These are phyloP conservation scores for Vachellia collinsii DNA, from an alignment of 306 rosid genomes.

Conservation along the genomic window DNA sequence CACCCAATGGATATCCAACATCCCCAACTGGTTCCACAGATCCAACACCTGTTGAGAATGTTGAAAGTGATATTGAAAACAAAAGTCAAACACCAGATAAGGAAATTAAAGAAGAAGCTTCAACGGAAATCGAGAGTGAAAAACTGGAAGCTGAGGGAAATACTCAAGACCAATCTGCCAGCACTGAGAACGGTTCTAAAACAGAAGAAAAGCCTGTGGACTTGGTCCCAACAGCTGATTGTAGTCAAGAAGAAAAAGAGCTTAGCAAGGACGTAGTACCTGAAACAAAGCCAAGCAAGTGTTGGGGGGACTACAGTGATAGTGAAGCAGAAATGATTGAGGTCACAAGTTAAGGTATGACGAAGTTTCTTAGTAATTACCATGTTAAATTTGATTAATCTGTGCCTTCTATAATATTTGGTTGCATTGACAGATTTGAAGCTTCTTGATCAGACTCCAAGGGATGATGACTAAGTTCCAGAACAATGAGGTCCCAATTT, in stretches of 20 bases:
- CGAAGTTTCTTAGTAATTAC: conserved; percentile 20
- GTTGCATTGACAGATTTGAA: conserved; percentile 33
- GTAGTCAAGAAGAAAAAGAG: conserved; percentile 41
- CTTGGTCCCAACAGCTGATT: conserved; percentile 36
- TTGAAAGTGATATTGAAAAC: conserved; percentile 45
- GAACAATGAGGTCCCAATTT: conserved; percentile 43
- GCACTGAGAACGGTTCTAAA: conserved; percentile 37
- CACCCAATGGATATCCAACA: conserved; percentile 62
- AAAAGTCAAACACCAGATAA: conserved; percentile 40
- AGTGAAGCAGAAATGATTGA: conserved; percentile 70
- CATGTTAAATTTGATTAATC: conserved; percentile 34
- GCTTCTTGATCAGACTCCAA: conserved; percentile 36
- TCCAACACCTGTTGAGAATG: conserved; percentile 45
- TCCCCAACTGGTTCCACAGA: conserved; percentile 64
- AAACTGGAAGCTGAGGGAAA: conserved; percentile 48
- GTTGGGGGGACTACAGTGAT: conserved; percentile 98
- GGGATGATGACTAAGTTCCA: conserved; percentile 40
- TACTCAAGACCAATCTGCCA: conserved; percentile 48
- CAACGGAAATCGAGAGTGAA: conserved; percentile 48
- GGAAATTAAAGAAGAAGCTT: conserved; percentile 44
- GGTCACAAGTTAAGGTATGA: conserved; percentile 59
- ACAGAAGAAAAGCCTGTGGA: conserved; percentile 56
- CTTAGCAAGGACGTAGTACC: conserved; percentile 37
- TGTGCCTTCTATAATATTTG: conserved; percentile 40
- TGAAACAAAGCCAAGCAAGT: conserved; percentile 59